Percentiles rank a stretch among this genome's conserved stretches.
These are phyloP conservation scores for Agarophyton chilense DNA, from an alignment of 23 red algal species.

Conservation along the genomic window DNA sequence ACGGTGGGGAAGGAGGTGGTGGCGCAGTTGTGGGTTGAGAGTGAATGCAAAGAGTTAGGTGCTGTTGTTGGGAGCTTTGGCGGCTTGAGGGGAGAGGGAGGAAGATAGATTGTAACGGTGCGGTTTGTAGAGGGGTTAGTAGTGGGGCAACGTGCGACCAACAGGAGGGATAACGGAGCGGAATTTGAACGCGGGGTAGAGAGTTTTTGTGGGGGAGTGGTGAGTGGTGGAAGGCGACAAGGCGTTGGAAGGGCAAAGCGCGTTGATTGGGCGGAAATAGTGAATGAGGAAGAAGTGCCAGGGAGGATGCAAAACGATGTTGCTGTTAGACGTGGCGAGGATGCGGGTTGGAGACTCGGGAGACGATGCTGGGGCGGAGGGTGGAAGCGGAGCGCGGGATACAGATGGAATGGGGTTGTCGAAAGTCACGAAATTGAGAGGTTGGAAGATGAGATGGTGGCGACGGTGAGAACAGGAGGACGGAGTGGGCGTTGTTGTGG, in stretches of 20 bases:
- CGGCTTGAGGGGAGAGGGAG: neutral
- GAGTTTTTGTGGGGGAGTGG: neutral
- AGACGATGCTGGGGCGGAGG: slow-evolving; percentile 19
- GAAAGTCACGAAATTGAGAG: neutral
- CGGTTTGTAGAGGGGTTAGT: neutral
- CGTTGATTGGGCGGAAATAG: slow-evolving; percentile 6
- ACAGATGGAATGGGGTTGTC: neutral
- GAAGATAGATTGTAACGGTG: neutral
- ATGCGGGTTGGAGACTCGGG: neutral
- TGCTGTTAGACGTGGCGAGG: slow-evolving; percentile 3
- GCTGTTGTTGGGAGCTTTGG: neutral
- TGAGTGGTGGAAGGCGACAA: neutral
- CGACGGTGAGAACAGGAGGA: neutral
- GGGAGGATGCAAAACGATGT: neutral
- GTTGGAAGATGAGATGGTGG: neutral
- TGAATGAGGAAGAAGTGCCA: neutral
- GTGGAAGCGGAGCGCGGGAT: slow-evolving; percentile 21
- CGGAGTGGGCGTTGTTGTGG: neutral
- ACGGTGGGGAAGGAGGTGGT: no score
- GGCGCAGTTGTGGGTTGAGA: neutral
- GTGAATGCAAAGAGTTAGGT: neutral
- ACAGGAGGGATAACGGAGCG: neutral
- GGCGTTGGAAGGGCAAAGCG: neutral
- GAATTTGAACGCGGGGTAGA: neutral
- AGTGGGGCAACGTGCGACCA: neutral